phyloP scores from a whole-genome alignment of 306 rosid genomes.

The Vigna mungo region DNA sequence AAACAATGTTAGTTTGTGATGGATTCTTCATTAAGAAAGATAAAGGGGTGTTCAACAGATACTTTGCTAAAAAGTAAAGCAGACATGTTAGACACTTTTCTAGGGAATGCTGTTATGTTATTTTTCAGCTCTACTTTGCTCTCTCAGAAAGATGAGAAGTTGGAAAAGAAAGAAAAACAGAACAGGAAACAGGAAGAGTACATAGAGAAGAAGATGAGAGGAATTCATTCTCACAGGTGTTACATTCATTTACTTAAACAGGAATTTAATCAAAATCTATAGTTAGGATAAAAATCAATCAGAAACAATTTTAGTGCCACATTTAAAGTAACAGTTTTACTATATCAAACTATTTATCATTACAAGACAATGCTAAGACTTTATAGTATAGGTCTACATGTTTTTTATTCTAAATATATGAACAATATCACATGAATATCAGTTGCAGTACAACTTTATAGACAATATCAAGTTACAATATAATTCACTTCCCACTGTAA shows the following conservation, averaged over 20 bases:
- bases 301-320: background rate
- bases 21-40: constrained; percentile 9
- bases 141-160: background rate
- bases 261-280: too few relatives aligned
- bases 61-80: background rate
- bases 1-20: background rate
- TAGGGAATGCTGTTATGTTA: background rate
- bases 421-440: constrained; percentile 14
- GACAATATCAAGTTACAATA: background rate
- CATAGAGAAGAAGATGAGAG: background rate
- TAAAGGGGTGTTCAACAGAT: background rate
- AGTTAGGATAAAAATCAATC: background rate
- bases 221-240: background rate
- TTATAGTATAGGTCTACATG: background rate
- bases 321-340: background rate
- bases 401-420: background rate
- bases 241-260: constrained; percentile 13
- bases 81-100: background rate
- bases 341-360: background rate
- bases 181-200: background rate
- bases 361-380: background rate
- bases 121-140: background rate
- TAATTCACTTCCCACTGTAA: constrained; percentile 18
- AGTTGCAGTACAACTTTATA: background rate
- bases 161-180: background rate